A percentile compares a stretch with the other conserved stretches of the same genome.
These are phyloP conservation scores for Exophiala lecanii-corni DNA, from an alignment of 2,329 filamentous ascomycete genomes.

Conservation along the genomic window DNA sequence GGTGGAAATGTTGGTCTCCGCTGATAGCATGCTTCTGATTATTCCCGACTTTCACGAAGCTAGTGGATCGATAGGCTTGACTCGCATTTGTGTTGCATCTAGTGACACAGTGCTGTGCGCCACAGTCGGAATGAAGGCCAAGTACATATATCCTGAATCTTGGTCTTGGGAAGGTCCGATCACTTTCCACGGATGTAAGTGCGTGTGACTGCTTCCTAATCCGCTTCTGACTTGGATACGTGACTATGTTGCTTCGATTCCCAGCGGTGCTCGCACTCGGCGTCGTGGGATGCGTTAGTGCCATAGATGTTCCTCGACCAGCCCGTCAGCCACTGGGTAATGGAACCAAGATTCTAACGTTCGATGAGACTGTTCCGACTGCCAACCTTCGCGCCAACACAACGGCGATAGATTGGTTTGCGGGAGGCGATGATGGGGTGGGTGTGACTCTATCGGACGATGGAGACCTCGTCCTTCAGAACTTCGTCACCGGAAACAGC, in stretches of 20 bases:
- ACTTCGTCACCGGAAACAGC: constrained; percentile 55
- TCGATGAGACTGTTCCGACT: constrained; percentile 54
- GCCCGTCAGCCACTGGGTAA: constrained; percentile 54
- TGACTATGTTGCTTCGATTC: neutral
- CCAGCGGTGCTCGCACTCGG: neutral
- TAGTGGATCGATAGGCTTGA: too few relatives aligned
- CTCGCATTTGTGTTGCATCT: too few relatives aligned
- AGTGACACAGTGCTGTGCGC: too few relatives aligned
- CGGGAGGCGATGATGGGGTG: constrained; percentile 56
- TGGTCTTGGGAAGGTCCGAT: too few relatives aligned
- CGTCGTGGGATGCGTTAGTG: neutral
- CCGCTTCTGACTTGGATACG: too few relatives aligned
- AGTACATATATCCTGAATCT: too few relatives aligned
- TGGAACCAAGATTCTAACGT: constrained; percentile 54
- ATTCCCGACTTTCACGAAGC: too few relatives aligned
- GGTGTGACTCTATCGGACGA: constrained; percentile 52
- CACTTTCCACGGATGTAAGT: too few relatives aligned
- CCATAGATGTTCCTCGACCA: constrained; percentile 48
- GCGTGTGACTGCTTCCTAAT: too few relatives aligned
- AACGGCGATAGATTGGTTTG: constrained; percentile 54
- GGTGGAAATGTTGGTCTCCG: too few relatives aligned
- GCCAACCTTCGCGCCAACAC: constrained; percentile 45
- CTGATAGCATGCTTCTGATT: too few relatives aligned
- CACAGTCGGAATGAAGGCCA: too few relatives aligned
- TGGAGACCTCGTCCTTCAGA: constrained; percentile 56